Evolutionary conservation across 345 rosid genomes (phyloP).

Genomic region (Jatropha curcas): DNA sequence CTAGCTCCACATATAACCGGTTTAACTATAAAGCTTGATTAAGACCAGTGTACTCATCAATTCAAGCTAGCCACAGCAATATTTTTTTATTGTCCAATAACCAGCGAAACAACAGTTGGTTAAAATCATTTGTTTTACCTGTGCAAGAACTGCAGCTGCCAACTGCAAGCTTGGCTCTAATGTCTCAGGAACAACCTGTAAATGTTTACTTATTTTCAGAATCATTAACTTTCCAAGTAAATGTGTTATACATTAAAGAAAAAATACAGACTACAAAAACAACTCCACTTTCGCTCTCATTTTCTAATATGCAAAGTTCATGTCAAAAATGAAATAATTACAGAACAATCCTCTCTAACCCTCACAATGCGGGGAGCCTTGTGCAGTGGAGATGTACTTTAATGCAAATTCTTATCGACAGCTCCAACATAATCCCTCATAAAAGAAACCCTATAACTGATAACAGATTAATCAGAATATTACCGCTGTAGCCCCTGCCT

Average conservation of each 20-base stretch:
- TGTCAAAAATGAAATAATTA: neutral
- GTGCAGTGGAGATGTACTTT: neutral
- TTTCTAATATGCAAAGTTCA: neutral
- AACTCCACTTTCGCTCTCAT: neutral
- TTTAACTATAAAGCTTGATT: neutral
- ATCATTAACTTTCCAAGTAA: neutral
- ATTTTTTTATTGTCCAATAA: neutral
- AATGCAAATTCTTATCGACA: neutral
- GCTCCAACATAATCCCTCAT: neutral
- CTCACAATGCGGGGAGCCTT: neutral
- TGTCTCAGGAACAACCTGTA: constrained; percentile 97
- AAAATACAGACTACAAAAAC: neutral
- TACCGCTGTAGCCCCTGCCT: constrained; percentile 98
- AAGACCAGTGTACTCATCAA: constrained; percentile 8
- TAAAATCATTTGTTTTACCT: constrained; percentile 44
- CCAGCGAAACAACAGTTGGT: neutral
- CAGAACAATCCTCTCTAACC: neutral
- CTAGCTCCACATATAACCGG: constrained; percentile 1
- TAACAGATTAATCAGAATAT: constrained; percentile 27
- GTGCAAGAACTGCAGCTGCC: constrained; percentile 99
- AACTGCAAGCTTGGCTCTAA: constrained; percentile 97
- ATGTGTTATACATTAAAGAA: neutral
- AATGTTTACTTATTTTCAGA: constrained; percentile 17
- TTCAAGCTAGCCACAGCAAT: neutral
- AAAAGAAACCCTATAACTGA: neutral